Evolutionary conservation across 371 early-diverging fungal species (phyloP), one percentile per base, ranked within the genome.

Genomic region (Catenaria anguillulae): DNA sequence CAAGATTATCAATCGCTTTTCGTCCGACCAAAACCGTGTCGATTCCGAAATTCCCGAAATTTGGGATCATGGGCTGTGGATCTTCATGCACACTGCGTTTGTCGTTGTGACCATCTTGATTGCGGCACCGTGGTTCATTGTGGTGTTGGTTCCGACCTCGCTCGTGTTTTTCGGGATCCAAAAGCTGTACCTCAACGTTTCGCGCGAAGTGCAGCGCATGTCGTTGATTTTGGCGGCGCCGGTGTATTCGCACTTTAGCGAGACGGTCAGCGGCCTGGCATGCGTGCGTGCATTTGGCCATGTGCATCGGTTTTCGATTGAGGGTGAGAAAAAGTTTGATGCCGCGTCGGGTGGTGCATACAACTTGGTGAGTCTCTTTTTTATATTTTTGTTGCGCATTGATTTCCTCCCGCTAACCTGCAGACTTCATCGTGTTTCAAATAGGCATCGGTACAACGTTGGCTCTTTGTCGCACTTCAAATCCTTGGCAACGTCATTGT

Each of bases 381-480:
- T 40, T 40, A 40, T 40, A 10, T 79, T 0, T 75, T 40, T 17
- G 10, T 40, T 17, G 40, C 40, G 17, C 17, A 40, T 40, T 40
- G 40, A 40, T n/a, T n/a, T n/a, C n/a, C n/a, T n/a, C n/a, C n/a
- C n/a, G n/a, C 40, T 40, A 17, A 40, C 17, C 17, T 40, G 10
- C 40, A 40, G 17, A 40, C 17, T 40, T 17, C 40, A 40, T 40
- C 17, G 17, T 5, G 40, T 17, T 40, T 5, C 40, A 5, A 80
- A 84, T 56, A 91, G 90, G 62, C 87, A 93, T 43, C 94, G 97
- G 79, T 69, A 93, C 23, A 89, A 90, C 40, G 80, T n/a, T n/a
- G n/a, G n/a, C n/a, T n/a, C n/a, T n/a, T n/a, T n/a, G n/a, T 94
- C 19, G 84, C 93, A 34, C 78, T 95, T 33, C 89, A 95, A 70